Percentiles rank a stretch among this genome's conserved stretches.
Conservation (phyloP, 2,329 filamentous ascomycete genomes). For the Pseudogymnoascus sp. region DNA sequence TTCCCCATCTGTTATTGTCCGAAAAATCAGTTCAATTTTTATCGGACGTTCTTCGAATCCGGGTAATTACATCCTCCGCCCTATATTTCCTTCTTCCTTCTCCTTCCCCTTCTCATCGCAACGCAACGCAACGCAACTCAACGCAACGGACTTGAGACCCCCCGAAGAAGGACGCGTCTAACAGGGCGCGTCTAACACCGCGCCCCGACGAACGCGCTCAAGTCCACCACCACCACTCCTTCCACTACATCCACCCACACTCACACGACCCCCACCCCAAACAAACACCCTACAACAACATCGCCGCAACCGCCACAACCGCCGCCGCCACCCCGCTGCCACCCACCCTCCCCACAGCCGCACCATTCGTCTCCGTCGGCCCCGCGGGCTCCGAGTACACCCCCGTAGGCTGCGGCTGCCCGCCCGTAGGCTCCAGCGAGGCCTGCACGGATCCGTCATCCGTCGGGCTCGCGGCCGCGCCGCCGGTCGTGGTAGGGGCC, state of each 20-base stretch:
- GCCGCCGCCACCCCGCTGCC: neutral
- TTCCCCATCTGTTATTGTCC: neutral
- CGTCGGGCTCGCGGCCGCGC: too few species aligned
- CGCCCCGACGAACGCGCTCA: neutral
- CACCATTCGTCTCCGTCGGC: too few species aligned
- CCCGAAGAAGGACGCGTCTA: neutral
- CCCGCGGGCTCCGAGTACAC: too few species aligned
- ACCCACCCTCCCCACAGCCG: neutral
- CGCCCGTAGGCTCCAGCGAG: too few species aligned
- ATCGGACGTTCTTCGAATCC: neutral
- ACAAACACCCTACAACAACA: neutral
- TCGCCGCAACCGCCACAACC: neutral
- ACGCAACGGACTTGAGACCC: too few species aligned
- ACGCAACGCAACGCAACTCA: too few species aligned
- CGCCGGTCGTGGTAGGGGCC: neutral
- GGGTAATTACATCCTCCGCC: neutral
- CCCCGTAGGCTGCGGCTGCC: too few species aligned
- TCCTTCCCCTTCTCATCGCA: too few species aligned
- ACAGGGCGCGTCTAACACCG: neutral
- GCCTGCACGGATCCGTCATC: too few species aligned
- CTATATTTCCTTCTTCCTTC: neutral
- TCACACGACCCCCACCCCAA: neutral
- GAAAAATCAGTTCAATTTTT: neutral
- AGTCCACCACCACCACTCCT: neutral
- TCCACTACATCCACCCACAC: neutral